phyloP scores from a whole-genome alignment of 2,329 filamentous ascomycete species.

The Fusarium sp. region DNA sequence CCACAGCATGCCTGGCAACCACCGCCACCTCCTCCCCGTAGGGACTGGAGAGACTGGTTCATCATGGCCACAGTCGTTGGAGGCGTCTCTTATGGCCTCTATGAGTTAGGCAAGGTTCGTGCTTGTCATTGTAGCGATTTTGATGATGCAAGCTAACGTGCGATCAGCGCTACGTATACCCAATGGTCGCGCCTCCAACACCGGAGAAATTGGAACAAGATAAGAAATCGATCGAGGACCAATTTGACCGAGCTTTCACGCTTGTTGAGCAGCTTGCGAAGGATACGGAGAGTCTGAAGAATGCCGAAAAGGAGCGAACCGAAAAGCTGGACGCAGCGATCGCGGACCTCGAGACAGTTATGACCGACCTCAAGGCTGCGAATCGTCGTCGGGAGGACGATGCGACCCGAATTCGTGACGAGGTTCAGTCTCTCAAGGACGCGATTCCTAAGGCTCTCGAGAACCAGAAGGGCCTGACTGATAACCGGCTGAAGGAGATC shows the following conservation, averaged over 20 bases:
- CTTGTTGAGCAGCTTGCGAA: slow-evolving; percentile 91
- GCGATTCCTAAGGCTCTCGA: slow-evolving; percentile 89
- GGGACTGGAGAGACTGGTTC: slow-evolving; percentile 99
- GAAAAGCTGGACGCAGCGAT: slow-evolving; percentile 85
- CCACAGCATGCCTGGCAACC: slow-evolving; percentile 68
- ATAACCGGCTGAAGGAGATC: slow-evolving; percentile 84
- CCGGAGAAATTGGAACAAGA: slow-evolving; percentile 94
- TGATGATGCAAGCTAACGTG: slow-evolving; percentile 20
- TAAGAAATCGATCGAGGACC: slow-evolving; percentile 90
- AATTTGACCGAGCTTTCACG: slow-evolving; percentile 91
- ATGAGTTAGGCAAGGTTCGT: slow-evolving; percentile 83
- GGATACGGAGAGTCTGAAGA: slow-evolving; percentile 89
- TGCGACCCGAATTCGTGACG: slow-evolving; percentile 84
- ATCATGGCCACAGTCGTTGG: slow-evolving; percentile 98
- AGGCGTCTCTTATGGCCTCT: slow-evolving; percentile 89
- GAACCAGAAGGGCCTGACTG: slow-evolving; percentile 85
- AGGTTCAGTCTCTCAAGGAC: slow-evolving; percentile 84
- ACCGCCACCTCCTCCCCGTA: slow-evolving; percentile 71
- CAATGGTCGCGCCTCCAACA: slow-evolving; percentile 91
- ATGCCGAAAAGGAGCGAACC: slow-evolving; percentile 84
- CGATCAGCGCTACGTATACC: slow-evolving; percentile 83
- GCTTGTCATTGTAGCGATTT: neutral
- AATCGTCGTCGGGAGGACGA: slow-evolving; percentile 88
- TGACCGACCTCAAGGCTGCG: slow-evolving; percentile 82
- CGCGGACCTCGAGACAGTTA: slow-evolving; percentile 83